phyloP scores from a whole-genome alignment of 2,329 filamentous ascomycete genomes.

The Fusarium illudens region DNA sequence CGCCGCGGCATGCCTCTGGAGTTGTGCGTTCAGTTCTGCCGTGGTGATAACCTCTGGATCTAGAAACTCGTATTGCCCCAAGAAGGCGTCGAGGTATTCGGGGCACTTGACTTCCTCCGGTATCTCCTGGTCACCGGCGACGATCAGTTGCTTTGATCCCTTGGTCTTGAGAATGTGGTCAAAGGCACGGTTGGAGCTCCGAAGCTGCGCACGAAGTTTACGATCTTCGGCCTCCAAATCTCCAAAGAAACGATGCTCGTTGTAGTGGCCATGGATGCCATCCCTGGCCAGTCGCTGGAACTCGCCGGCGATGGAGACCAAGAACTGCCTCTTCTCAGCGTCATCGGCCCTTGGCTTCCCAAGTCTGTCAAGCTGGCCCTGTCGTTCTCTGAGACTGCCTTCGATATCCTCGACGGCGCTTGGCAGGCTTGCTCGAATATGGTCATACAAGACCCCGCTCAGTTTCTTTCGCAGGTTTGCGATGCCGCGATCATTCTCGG shows the following conservation, averaged over 20 bases:
- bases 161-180: conserved; percentile 38
- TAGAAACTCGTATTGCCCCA: conserved; percentile 43
- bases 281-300: conserved; percentile 47
- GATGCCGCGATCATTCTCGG: conserved; percentile 46
- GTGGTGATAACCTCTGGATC: conserved; percentile 37
- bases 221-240: conserved; percentile 13
- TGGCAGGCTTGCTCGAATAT: conserved; percentile 42
- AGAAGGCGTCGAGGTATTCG: conserved; percentile 42
- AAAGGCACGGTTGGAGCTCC: conserved; percentile 45
- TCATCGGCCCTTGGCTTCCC: conserved; percentile 32
- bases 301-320: conserved; percentile 47
- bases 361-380: conserved; percentile 28
- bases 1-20: conserved; percentile 45
- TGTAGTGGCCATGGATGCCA: conserved; percentile 43
- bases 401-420: conserved; percentile 42
- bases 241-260: conserved; percentile 50
- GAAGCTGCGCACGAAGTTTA: conserved; percentile 45
- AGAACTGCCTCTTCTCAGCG: conserved; percentile 44
- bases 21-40: conserved; percentile 32
- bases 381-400: conserved; percentile 29
- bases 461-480: conserved; percentile 46
- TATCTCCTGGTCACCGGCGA: background rate
- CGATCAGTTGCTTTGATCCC: conserved; percentile 35
- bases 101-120: conserved; percentile 17
- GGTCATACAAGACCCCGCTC: conserved; percentile 44